Evolutionary conservation across 2,329 filamentous ascomycete genomes (phyloP).

Genomic region (Thelonectria discophora): DNA sequence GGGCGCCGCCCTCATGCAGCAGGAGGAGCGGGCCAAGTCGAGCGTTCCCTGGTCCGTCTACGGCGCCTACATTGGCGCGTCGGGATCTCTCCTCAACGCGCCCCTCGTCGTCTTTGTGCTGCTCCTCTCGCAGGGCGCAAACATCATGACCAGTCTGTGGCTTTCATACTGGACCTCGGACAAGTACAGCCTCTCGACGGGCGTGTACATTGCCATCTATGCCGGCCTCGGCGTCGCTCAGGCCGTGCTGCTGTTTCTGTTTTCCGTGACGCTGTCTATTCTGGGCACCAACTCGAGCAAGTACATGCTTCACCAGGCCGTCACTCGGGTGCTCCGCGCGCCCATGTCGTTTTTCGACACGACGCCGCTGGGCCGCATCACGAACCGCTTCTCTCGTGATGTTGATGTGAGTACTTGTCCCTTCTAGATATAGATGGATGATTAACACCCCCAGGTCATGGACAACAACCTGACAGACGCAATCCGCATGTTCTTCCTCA

Average conservation of each 20-base stretch:
- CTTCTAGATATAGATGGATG: neutral
- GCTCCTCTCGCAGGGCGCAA: slow-evolving; percentile 79
- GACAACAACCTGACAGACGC: slow-evolving; percentile 91
- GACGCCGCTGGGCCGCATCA: slow-evolving; percentile 92
- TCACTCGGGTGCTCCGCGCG: slow-evolving; percentile 76
- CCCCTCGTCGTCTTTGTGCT: slow-evolving; percentile 71
- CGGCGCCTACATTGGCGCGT: slow-evolving; percentile 77
- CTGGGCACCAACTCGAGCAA: slow-evolving; percentile 85
- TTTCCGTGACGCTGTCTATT: slow-evolving; percentile 80
- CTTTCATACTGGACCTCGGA: slow-evolving; percentile 92
- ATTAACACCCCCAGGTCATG: slow-evolving; percentile 59
- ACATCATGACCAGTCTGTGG: slow-evolving; percentile 90
- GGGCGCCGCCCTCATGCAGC: slow-evolving; percentile 74
- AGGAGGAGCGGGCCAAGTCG: slow-evolving; percentile 73
- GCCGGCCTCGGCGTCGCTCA: slow-evolving; percentile 77
- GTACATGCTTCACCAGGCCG: slow-evolving; percentile 81
- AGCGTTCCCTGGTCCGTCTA: slow-evolving; percentile 86
- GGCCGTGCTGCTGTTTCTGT: slow-evolving; percentile 79
- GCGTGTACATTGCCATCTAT: slow-evolving; percentile 76
- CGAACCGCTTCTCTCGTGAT: slow-evolving; percentile 94
- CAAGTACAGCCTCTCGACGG: slow-evolving; percentile 73
- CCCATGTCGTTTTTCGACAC: slow-evolving; percentile 97
- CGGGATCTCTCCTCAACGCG: slow-evolving; percentile 75
- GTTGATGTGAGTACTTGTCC: slow-evolving; percentile 70
- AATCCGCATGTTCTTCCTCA: slow-evolving; percentile 92